A percentile compares a stretch with the other conserved stretches of the same genome.
Evolutionary conservation across 768 basidiomycete species (phyloP).

Genomic region (Trametes gibbosa): DNA sequence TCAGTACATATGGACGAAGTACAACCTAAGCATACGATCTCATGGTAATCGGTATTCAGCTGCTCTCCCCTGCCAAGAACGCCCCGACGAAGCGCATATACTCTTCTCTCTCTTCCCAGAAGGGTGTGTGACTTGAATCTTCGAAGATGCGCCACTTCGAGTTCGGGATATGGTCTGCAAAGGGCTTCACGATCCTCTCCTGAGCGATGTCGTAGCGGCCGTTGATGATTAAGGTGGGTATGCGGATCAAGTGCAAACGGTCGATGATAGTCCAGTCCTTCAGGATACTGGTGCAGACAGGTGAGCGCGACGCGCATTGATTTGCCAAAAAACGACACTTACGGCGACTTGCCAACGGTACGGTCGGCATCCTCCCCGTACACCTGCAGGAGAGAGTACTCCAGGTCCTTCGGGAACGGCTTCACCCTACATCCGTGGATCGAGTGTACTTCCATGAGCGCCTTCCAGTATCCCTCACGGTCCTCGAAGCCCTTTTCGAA

Average conservation of each 20-base stretch:
- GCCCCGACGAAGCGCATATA: conserved; percentile 31
- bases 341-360: neutral
- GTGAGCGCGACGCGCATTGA: neutral
- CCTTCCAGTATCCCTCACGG: conserved; percentile 41
- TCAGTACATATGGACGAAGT: too few relatives aligned
- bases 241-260: conserved; percentile 24
- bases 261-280: conserved; percentile 29
- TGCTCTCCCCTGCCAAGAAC: too few relatives aligned
- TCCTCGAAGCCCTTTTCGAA: conserved; percentile 12
- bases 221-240: conserved; percentile 31
- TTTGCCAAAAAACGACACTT: neutral
- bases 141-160: conserved; percentile 32
- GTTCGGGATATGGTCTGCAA: conserved; percentile 24
- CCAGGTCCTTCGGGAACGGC: conserved; percentile 30
- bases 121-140: conserved; percentile 30
- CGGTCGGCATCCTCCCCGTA: neutral
- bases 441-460: conserved; percentile 38
- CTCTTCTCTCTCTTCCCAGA: conserved; percentile 30
- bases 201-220: conserved; percentile 31
- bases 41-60: too few relatives aligned
- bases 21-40: too few relatives aligned
- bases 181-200: conserved; percentile 27
- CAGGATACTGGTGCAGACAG: neutral
- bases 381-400: conserved; percentile 1
- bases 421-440: conserved; percentile 38